These are phyloP conservation scores for Aspergillus diversus DNA, from an alignment of 495 filamentous ascomycete genomes.

Conservation along the genomic window DNA sequence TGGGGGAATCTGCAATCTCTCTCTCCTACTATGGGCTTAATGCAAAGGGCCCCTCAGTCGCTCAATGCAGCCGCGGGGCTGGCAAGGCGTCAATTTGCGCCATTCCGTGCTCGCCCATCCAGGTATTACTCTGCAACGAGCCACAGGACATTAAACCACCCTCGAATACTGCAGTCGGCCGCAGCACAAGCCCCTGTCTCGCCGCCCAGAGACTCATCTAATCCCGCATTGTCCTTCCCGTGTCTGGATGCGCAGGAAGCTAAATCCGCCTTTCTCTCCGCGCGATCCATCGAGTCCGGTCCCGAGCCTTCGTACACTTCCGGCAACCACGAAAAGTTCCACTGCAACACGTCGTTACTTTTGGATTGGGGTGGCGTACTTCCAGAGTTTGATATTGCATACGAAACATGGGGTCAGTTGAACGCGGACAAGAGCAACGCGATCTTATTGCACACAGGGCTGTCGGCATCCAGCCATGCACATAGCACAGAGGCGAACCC, in stretches of 20 bases:
- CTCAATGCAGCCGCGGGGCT: slow-evolving; percentile 10
- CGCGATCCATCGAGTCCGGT: slow-evolving; percentile 70
- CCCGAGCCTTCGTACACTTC: slow-evolving; percentile 95
- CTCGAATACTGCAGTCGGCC: slow-evolving; percentile 35
- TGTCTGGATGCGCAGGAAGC: slow-evolving; percentile 92
- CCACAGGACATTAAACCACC: not conserved
- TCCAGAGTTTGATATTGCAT: slow-evolving; percentile 84
- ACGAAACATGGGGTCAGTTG: slow-evolving; percentile 89
- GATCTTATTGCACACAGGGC: slow-evolving; percentile 89
- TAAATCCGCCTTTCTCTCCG: slow-evolving; percentile 75
- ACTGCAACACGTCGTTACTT: slow-evolving; percentile 71
- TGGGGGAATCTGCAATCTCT: not conserved
- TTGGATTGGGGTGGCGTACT: slow-evolving; percentile 94
- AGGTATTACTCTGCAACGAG: slow-evolving; percentile 3
- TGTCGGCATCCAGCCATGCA: slow-evolving; percentile 95
- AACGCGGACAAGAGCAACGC: slow-evolving; percentile 85
- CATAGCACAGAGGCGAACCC: slow-evolving; percentile 84
- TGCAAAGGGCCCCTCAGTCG: slow-evolving; percentile 7
- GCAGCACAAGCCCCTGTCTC: slow-evolving; percentile 23
- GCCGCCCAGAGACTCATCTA: slow-evolving; percentile 59
- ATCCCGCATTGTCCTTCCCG: slow-evolving; percentile 91
- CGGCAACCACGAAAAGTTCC: slow-evolving; percentile 76
- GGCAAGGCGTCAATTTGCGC: not conserved
- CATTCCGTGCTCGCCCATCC: not conserved
- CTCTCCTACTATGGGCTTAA: not conserved